These are phyloP conservation scores for Cyclotella distinguenda DNA, from an alignment of 108 stramenopile species.

Conservation along the genomic window DNA sequence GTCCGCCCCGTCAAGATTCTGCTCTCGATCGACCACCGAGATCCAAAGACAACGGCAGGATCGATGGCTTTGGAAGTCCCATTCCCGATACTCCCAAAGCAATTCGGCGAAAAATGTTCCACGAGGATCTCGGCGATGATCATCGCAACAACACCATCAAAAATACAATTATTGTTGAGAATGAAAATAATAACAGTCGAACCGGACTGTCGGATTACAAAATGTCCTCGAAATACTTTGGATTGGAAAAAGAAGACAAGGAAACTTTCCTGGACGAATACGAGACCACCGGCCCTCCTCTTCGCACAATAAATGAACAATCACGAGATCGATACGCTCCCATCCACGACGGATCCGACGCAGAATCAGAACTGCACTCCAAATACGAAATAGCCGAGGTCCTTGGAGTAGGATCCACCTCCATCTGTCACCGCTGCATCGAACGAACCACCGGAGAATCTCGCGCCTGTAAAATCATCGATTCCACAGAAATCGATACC, in stretches of 20 bases:
- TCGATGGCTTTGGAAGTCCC: constrained; percentile 59
- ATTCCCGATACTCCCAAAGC: constrained; percentile 67
- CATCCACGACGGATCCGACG: constrained; percentile 66
- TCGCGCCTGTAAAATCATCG: constrained; percentile 96
- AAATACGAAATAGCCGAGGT: constrained; percentile 92
- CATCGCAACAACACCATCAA: constrained; percentile 16
- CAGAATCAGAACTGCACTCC: constrained; percentile 60
- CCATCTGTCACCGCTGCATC: constrained; percentile 90
- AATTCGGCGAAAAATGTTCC: constrained; percentile 23
- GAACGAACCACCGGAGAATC: constrained; percentile 48
- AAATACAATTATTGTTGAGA: constrained; percentile 16
- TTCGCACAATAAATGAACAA: background rate
- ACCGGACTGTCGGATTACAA: constrained; percentile 6
- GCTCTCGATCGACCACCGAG: constrained; percentile 1
- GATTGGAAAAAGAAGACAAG: constrained; percentile 61
- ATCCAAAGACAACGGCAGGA: constrained; percentile 1
- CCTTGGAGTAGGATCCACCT: constrained; percentile 95
- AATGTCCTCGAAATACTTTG: constrained; percentile 51
- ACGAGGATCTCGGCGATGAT: constrained; percentile 5
- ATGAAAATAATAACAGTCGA: background rate
- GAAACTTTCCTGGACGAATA: constrained; percentile 9
- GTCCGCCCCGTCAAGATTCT: constrained; percentile 3
- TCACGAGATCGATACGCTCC: constrained; percentile 14
- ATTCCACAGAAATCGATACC: constrained; percentile 88
- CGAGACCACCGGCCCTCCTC: background rate